These are phyloP conservation scores for Balansia obtecta DNA, from an alignment of 2,329 filamentous ascomycete genomes.

Conservation along the genomic window DNA sequence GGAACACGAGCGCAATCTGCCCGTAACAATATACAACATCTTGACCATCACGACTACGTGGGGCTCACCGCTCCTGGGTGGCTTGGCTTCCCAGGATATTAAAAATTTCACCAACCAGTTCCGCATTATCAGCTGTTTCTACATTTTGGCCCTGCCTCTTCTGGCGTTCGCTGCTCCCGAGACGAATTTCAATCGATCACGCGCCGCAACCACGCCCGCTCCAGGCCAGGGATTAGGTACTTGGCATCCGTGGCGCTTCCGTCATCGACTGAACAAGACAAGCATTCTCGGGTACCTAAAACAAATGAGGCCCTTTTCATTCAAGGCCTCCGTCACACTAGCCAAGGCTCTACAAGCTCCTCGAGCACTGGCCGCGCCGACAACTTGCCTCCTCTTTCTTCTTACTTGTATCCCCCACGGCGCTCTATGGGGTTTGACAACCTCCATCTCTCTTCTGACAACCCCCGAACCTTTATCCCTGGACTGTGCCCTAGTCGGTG, in stretches of 20 bases:
- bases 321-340: slow-evolving; percentile 18
- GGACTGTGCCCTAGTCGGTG: slow-evolving; percentile 26
- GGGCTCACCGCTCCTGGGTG: slow-evolving; percentile 41
- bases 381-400: slow-evolving; percentile 32
- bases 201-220: slow-evolving; percentile 9
- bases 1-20: slow-evolving; percentile 39
- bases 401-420: slow-evolving; percentile 32
- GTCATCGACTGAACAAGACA: slow-evolving; percentile 19
- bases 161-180: slow-evolving; percentile 38
- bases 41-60: slow-evolving; percentile 35
- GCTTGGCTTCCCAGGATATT: slow-evolving; percentile 29
- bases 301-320: slow-evolving; percentile 27
- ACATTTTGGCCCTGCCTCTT: slow-evolving; percentile 32
- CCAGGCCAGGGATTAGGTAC: slow-evolving; percentile 9
- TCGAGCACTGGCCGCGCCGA: slow-evolving; percentile 36
- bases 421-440: slow-evolving; percentile 33
- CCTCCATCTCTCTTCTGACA: slow-evolving; percentile 35
- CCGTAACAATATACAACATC: slow-evolving; percentile 32
- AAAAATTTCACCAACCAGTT: slow-evolving; percentile 35
- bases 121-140: slow-evolving; percentile 36
- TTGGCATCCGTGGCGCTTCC: slow-evolving; percentile 14
- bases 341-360: slow-evolving; percentile 30
- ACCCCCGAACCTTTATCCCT: slow-evolving; percentile 30
- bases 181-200: slow-evolving; percentile 35
- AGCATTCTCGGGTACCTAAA: slow-evolving; percentile 24